Base-by-base conservation (phyloP, 495 filamentous ascomycete genomes). In the Pseudotulostoma volvatum region DNA sequence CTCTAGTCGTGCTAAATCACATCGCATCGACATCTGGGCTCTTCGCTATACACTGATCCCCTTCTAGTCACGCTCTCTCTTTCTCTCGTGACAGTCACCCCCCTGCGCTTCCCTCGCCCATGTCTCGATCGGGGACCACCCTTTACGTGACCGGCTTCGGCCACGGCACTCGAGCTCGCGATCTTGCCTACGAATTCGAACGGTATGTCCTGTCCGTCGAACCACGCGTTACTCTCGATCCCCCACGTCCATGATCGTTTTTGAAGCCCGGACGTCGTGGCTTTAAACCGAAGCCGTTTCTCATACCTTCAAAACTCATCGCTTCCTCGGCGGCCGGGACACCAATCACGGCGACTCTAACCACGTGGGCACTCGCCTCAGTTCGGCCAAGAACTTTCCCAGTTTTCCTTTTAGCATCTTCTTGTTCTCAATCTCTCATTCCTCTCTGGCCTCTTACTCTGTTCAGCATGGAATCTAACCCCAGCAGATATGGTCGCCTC, bases 151-250 rank as follows among this genome's bases (percentile, higher is more conserved):
- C 73, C 44, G 90, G 90, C 70, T 99, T 99, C 64, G 90, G 88
- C 69, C 88, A 93, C 61, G 92, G 90, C 54, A 99, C 90, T 59
- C 86, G 90, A 69, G 90, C 90, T 58, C 85, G 92, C 74, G 90
- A 99, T 67, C 84, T 99, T 63, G 90, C 90, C 69, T 96, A 94
- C 82, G 90, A 99, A 74, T 95, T 95, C 81, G 86, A 94, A 82
- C 83, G 88, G 92, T 97, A 92, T 71, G 81, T 86, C 49, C 66
- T 47, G 16, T 37, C 53, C 48, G 49, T 48, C 56, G 48, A 56
- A 40, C 21, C 13, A 28, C 68, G 66, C 67, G 71, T 71, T 70
- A 70, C n/a, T n/a, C 66, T 66, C 65, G 56, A 58, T 57, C 59
- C 43, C 49, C 57, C 31, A 18, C 18, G 19, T 17, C 40, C 25